Base-by-base conservation (phyloP, 2,329 filamentous ascomycete species). In the Xylariaceae sp. region DNA sequence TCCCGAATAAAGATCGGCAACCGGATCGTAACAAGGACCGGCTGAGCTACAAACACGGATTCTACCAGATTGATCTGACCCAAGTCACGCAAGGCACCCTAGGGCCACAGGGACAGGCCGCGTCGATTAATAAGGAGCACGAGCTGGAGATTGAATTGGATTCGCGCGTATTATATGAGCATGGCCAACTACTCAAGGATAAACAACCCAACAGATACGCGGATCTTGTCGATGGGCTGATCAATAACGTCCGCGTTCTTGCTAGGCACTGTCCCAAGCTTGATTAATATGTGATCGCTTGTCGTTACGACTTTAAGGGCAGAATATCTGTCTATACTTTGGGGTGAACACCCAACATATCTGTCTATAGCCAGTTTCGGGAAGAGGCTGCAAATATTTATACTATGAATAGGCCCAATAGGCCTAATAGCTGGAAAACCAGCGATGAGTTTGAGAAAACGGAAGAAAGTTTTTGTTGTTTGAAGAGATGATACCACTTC, bases 51-150 rank as follows among this genome's bases (percentile, higher is more conserved):
- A 87, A 83, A 8, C 96, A 98, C 72, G 83, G 92, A 36, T 87
- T 86, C 51, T 97, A 96, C 71, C 91, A 95, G 71, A 84, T 99
- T 65, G 95, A 99, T 74, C 79, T 99, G 47, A 99, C 95, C 0
- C 93, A 97, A 73, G 95, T 99, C 37, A 89, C 87, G 9, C 82
- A 80, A 46, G 69, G 69, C 5, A 64, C 67, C 26, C 64, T 67
- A 23, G 73, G 70, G 6, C 23, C 64, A 4, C 67, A 81, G 72
- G 76, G 75, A 26, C 65, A 73, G 19, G 71, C 75, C 9, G 76
- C 75, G 24, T 58, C 68, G 23, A 58, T 69, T 0, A 80, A 82
- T 53, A 91, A 91, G 65, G 88, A 90, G 62, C 90, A 94, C 69
- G 91, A 96, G 74, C 80, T 95, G 6, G 91, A 96, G 70, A 82